Evolutionary conservation across 164 flowering plant genomes (phyloP), one percentile per base, ranked within the genome.

Genomic region (Macadamia tetraphylla): DNA sequence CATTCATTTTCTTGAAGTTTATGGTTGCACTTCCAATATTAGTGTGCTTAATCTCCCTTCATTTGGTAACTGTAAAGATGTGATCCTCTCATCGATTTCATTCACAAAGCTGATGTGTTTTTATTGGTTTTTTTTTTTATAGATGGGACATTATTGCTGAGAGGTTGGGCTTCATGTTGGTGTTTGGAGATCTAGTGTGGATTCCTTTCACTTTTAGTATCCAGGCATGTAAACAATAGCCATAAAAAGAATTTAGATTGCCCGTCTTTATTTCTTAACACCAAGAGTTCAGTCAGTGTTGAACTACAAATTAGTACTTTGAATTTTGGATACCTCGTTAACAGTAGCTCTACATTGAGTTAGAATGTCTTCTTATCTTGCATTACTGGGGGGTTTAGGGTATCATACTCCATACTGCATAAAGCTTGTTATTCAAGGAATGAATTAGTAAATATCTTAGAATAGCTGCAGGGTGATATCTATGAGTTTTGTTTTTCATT

Each of bases 141-240:
- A 94, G 99, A 68, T 94, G 99, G 99, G 99, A 94, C 74, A 94
- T 94, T 65, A 94, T 94, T 79, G 99, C 99, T 9, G 98, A 94
- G 81, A 86, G 94, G 77, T 79, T 94, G 82, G 99, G 98, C 70
- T 94, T 90, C 82, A 94, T 94, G 98, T 77, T 94, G 80, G 97
- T 94, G 18, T 92, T 92, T 88, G 99, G 98, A 68, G 98, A 94
- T 84, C 79, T 94, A 58, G 94, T 90, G 56, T 94, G 98, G 99
- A 90, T 94, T 73, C 98, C 99, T 57, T 94, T 92, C 81, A 90
- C 97, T 40, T 94, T 94, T 71, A 94, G 98, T 78, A 90, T 94
- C 74, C 99, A 94, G 97, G 99, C 73, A 88, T 64, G 81, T 71
- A 58, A 23, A 42, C 62, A 46, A 14, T 29, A 8, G 52, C 65